Evolutionary conservation across 2,329 filamentous ascomycete genomes (phyloP).

Genomic region (Rugonectria rugulosa): DNA sequence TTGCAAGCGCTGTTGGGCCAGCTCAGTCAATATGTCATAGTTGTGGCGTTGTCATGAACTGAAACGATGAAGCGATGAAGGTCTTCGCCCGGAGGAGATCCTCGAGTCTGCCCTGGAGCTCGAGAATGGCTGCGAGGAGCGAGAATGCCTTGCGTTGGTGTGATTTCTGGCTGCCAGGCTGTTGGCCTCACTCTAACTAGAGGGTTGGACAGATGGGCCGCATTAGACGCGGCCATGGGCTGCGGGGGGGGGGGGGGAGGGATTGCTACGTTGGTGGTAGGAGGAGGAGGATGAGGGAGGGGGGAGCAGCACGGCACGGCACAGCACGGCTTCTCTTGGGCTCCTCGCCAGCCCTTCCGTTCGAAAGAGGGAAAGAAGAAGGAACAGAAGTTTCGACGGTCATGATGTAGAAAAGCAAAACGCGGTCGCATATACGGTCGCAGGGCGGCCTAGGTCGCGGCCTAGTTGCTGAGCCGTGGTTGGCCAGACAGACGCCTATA

Average conservation of each 20-base stretch:
- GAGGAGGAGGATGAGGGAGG: neutral
- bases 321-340: too few relatives aligned
- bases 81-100: neutral
- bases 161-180: conserved; percentile 16
- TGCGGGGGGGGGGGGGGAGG: too few relatives aligned
- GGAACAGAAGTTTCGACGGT: neutral
- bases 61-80: neutral
- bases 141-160: conserved; percentile 11
- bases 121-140: neutral
- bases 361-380: neutral
- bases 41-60: neutral
- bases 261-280: too few relatives aligned
- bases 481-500: conserved; percentile 32
- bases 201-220: neutral
- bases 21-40: neutral
- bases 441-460: conserved; percentile 17
- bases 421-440: conserved; percentile 12
- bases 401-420: neutral
- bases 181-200: neutral
- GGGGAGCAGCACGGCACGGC: neutral
- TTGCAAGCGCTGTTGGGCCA: neutral
- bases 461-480: conserved; percentile 30
- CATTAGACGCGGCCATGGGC: neutral
- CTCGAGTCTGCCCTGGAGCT: neutral
- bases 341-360: too few relatives aligned